Base-by-base conservation (phyloP, 306 rosid species). In the Delonix regia region DNA sequence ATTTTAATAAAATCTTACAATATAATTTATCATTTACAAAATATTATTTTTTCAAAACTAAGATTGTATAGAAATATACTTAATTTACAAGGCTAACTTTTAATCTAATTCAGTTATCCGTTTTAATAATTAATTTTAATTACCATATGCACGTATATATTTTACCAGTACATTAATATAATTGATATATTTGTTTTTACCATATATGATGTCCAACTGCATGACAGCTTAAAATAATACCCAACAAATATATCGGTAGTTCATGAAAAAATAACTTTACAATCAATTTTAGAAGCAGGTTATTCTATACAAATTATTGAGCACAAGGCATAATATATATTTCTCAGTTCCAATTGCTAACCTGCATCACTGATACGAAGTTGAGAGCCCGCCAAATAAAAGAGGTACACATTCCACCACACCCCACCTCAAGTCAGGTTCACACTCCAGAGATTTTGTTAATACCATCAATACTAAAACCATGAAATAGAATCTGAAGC, bases 391-490 rank as follows among this genome's bases (percentile, higher is more conserved):
- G 6, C 36, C 52, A 42, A 44, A 74, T 5, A 15, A 22, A 38
- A 69, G 21, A 59, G 19, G 18, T 25, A 66, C 21, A 67, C 25
- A 41, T 8, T 83, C 47, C 27, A 68, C 18, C 53, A 57, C 28
- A n/a, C 25, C 73, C 72, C 38, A 77, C 41, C 60, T 38, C 68
- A 73, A 68, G 15, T 11, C 75, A 78, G 56, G 61, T 15, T 55
- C 79, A 84, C 81, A 56, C 48, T 33, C 48, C 12, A 77, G 48
- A 78, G 4, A 78, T 18, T 59, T 34, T 79, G 47, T 51, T 27
- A 28, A n/a, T 22, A 39, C 44, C 45, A 71, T 53, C 13, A 69
- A 76, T 36, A 81, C 73, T 34, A 65, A n/a, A 51, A 80, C 47
- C 72, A 80, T 56, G 65, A 63, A 42, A 66, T 14, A 36, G 79